A percentile compares a stretch with the other conserved stretches of the same genome.
Evolutionary conservation across 2,329 filamentous ascomycete species (phyloP).

Genomic region (Ceratocystis cacaofunesta): DNA sequence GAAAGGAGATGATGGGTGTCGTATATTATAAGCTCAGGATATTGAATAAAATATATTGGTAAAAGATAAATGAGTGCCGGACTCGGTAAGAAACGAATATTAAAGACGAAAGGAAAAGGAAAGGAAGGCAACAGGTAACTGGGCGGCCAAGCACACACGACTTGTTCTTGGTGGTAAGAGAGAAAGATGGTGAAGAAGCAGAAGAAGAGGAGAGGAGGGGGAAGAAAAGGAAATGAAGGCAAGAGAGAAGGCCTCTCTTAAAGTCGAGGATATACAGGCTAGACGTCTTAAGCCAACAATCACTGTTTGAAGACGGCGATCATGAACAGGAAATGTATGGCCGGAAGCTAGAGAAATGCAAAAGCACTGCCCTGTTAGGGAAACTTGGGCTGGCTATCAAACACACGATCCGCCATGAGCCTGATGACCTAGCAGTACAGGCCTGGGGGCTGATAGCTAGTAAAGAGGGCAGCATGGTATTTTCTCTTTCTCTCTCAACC

Average conservation of each 20-base stretch:
- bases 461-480: too few species aligned
- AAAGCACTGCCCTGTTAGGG: constrained; percentile 1
- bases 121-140: constrained; percentile 18
- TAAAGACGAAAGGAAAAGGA: constrained; percentile 19
- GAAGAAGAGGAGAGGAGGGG: constrained; percentile 19
- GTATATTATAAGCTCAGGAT: constrained; percentile 11
- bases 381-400: background rate
- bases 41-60: constrained; percentile 6
- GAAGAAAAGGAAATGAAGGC: background rate
- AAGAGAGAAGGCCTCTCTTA: background rate
- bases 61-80: constrained; percentile 17
- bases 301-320: constrained; percentile 1
- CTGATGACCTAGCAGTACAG: background rate
- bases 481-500: too few species aligned
- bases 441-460: too few species aligned
- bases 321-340: background rate
- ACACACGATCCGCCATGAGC: background rate
- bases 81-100: constrained; percentile 21
- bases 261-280: background rate
- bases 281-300: background rate
- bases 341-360: background rate
- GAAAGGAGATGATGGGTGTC: background rate
- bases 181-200: constrained; percentile 18
- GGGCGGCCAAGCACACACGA: constrained; percentile 19
- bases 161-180: constrained; percentile 12